Evolutionary conservation across 352 stramenopile genomes (phyloP).

Genomic region (Phytophthora parvispora): DNA sequence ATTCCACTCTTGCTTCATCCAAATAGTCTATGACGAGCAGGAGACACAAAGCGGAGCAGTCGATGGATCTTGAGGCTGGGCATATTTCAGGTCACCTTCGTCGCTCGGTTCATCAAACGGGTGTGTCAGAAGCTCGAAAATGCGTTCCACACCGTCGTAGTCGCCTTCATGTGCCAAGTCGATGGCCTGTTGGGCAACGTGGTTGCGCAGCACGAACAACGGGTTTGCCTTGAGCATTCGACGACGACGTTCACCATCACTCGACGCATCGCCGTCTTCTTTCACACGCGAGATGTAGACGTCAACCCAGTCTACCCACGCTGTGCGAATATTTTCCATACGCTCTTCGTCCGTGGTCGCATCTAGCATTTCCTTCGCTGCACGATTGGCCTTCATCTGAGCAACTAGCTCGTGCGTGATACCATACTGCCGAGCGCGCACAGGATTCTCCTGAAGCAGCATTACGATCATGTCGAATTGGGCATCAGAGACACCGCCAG

Average conservation of each 20-base stretch:
- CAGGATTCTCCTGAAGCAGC: slow-evolving; percentile 69
- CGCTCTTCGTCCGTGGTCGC: slow-evolving; percentile 57
- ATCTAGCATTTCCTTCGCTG: slow-evolving; percentile 52
- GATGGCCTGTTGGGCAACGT: slow-evolving; percentile 91
- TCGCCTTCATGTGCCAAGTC: slow-evolving; percentile 80
- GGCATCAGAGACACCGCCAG: slow-evolving; percentile 67
- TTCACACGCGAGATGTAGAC: slow-evolving; percentile 59
- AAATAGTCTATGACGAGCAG: slow-evolving; percentile 74
- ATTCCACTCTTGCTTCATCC: background rate
- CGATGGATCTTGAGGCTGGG: slow-evolving; percentile 60
- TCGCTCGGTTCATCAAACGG: slow-evolving; percentile 69
- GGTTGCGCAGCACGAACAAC: slow-evolving; percentile 90
- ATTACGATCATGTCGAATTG: slow-evolving; percentile 80
- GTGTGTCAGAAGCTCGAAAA: slow-evolving; percentile 76
- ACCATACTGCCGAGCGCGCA: slow-evolving; percentile 76
- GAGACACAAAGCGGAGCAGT: slow-evolving; percentile 76
- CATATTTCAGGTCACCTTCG: slow-evolving; percentile 52
- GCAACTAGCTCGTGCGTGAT: slow-evolving; percentile 70
- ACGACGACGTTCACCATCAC: slow-evolving; percentile 41
- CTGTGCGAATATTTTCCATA: slow-evolving; percentile 47
- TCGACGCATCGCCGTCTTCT: slow-evolving; percentile 46
- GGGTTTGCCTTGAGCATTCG: slow-evolving; percentile 83
- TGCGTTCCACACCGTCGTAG: slow-evolving; percentile 69
- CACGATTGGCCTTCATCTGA: slow-evolving; percentile 64
- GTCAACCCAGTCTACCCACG: slow-evolving; percentile 73